Conservation (phyloP, 2,329 filamentous ascomycete species). For the Sclerotinia spermophila region DNA sequence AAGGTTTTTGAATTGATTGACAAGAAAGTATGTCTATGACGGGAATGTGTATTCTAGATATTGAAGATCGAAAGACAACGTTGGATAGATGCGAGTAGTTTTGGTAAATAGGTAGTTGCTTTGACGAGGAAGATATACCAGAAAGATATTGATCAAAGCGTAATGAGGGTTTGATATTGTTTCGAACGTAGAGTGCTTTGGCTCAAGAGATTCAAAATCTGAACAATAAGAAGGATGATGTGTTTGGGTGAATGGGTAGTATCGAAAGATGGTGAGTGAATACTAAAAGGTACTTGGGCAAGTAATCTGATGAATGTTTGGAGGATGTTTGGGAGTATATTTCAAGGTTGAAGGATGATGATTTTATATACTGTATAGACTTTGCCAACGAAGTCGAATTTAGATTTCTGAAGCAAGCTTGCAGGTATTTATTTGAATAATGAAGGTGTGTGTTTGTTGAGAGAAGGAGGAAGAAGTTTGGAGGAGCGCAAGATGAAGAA, state of each 20-base stretch:
- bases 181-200: slow-evolving; percentile 1
- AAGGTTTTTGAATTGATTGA: slow-evolving; percentile 1
- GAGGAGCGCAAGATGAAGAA: neutral
- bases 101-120: neutral
- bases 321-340: neutral
- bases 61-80: neutral
- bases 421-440: slow-evolving; percentile 8
- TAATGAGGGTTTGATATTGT: neutral
- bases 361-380: no score
- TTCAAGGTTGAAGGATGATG: neutral
- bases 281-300: slow-evolving; percentile 1
- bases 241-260: neutral
- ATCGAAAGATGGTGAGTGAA: neutral
- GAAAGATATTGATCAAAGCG: slow-evolving; percentile 12
- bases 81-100: neutral
- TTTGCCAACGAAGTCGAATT: slow-evolving; percentile 20
- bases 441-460: slow-evolving; percentile 4
- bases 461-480: neutral
- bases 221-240: slow-evolving; percentile 1
- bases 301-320: neutral
- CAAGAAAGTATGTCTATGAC: neutral
- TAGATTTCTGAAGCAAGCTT: slow-evolving; percentile 10
- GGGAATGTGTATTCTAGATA: neutral
- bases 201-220: neutral
- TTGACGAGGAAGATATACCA: slow-evolving; percentile 9